Conservation (phyloP, 2,329 filamentous ascomycete genomes). For the Microdochium trichocladiopsis region DNA sequence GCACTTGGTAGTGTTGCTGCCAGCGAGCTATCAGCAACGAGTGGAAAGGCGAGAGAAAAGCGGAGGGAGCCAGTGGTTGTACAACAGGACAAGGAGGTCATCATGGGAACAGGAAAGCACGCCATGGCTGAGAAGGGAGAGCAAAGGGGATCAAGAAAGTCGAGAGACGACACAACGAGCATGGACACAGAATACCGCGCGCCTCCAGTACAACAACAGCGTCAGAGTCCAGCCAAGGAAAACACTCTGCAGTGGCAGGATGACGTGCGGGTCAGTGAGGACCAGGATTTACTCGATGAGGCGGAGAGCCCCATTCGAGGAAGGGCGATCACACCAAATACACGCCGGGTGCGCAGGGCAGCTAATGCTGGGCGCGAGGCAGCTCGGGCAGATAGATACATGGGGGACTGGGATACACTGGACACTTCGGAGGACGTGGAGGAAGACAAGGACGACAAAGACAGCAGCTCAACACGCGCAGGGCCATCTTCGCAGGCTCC, state of each 20-base stretch:
- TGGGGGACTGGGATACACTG: neutral
- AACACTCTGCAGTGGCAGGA: conserved; percentile 24
- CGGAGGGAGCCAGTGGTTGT: neutral
- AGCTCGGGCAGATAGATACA: neutral
- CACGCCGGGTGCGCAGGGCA: neutral
- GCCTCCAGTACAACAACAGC: conserved; percentile 6
- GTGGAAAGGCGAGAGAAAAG: neutral
- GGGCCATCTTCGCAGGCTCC: neutral
- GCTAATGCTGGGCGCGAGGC: neutral
- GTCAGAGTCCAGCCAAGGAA: conserved; percentile 24
- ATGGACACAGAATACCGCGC: neutral
- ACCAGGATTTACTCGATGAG: conserved; percentile 27
- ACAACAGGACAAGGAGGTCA: neutral
- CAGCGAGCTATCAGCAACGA: neutral
- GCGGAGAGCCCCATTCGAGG: conserved; percentile 6
- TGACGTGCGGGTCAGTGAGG: conserved; percentile 27
- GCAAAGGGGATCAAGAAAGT: neutral
- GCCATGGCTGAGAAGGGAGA: neutral
- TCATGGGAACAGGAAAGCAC: neutral
- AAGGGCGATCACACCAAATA: neutral
- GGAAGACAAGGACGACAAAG: conserved; percentile 21
- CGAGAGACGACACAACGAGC: neutral
- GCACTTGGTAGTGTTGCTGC: neutral
- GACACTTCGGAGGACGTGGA: conserved; percentile 9
- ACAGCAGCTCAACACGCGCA: conserved; percentile 7